These are phyloP conservation scores for Leucogyrophana mollusca DNA, from an alignment of 768 basidiomycete species.

Conservation along the genomic window DNA sequence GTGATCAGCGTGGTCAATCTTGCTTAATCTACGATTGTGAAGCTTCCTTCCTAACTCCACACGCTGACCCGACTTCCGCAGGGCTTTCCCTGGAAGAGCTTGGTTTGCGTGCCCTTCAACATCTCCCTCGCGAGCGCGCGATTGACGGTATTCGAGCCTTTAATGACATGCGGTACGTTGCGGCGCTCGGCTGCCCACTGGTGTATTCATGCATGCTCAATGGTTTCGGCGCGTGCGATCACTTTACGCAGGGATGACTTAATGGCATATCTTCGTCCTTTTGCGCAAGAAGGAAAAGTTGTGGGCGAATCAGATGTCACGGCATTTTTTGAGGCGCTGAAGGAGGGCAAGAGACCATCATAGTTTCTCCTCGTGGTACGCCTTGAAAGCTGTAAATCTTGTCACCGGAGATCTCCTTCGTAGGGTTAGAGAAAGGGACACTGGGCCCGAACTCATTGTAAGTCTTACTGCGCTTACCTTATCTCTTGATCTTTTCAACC, in stretches of 20 bases:
- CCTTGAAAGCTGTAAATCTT: neutral
- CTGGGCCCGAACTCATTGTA: neutral
- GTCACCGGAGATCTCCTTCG: neutral
- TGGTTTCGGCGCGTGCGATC: neutral
- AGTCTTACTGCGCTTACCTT: neutral
- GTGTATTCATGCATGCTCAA: conserved; percentile 1
- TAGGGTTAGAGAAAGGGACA: neutral
- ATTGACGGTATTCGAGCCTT: conserved; percentile 84
- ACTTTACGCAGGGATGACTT: conserved; percentile 57
- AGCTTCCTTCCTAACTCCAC: neutral
- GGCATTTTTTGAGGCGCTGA: conserved; percentile 60
- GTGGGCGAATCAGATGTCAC: conserved; percentile 73
- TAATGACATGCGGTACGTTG: conserved; percentile 73
- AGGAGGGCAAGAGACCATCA: conserved; percentile 23
- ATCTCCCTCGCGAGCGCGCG: conserved; percentile 75
- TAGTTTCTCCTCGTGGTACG: neutral
- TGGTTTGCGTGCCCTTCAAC: conserved; percentile 73
- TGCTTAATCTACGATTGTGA: neutral
- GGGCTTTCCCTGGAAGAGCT: conserved; percentile 81
- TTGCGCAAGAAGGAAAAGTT: conserved; percentile 73
- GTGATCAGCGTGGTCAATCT: neutral
- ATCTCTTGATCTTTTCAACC: neutral
- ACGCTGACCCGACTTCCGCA: conserved; percentile 20
- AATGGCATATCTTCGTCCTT: conserved; percentile 70
- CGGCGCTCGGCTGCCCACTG: neutral